A percentile compares a stretch with the other conserved stretches of the same genome.
Conservation (phyloP, 345 rosid species). For the Corchorus capsularis region DNA sequence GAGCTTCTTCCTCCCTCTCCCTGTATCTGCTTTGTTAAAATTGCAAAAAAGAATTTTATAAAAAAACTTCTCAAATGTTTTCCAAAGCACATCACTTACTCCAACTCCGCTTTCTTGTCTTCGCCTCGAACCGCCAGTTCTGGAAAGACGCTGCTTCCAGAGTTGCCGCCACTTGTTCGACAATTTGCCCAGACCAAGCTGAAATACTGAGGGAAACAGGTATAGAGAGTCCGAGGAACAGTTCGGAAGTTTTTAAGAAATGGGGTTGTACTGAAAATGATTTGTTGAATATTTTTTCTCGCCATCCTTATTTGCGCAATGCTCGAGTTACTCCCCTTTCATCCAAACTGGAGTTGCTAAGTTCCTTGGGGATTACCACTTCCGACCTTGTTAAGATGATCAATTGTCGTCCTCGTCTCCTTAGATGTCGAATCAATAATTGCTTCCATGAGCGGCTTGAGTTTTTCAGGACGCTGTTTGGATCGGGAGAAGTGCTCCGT, state of each 20-base stretch:
- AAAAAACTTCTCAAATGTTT: neutral
- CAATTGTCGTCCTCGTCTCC: slow-evolving; percentile 76
- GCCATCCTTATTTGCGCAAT: slow-evolving; percentile 57
- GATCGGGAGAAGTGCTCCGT: slow-evolving; percentile 58
- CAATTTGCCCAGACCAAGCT: slow-evolving; percentile 46
- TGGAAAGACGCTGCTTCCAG: neutral
- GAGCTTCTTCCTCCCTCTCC: neutral
- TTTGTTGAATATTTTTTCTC: slow-evolving; percentile 44
- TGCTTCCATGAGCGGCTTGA: slow-evolving; percentile 68
- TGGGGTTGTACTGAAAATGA: slow-evolving; percentile 82
- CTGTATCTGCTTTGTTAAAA: neutral
- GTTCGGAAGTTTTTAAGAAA: slow-evolving; percentile 40
- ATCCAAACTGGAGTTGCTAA: slow-evolving; percentile 55
- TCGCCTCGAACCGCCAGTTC: neutral
- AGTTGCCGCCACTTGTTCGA: slow-evolving; percentile 56
- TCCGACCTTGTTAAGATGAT: slow-evolving; percentile 79
- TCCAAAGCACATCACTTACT: neutral
- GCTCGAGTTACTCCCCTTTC: slow-evolving; percentile 53
- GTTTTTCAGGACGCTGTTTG: slow-evolving; percentile 52
- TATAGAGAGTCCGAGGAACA: slow-evolving; percentile 22
- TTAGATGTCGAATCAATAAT: slow-evolving; percentile 53
- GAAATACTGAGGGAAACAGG: slow-evolving; percentile 17
- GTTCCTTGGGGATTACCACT: slow-evolving; percentile 54
- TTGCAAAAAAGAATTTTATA: no score
- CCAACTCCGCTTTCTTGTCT: slow-evolving; percentile 5